Evolutionary conservation across 345 rosid species (phyloP), one percentile per base, ranked within the genome.

Genomic region (Dipteronia dyeriana): DNA sequence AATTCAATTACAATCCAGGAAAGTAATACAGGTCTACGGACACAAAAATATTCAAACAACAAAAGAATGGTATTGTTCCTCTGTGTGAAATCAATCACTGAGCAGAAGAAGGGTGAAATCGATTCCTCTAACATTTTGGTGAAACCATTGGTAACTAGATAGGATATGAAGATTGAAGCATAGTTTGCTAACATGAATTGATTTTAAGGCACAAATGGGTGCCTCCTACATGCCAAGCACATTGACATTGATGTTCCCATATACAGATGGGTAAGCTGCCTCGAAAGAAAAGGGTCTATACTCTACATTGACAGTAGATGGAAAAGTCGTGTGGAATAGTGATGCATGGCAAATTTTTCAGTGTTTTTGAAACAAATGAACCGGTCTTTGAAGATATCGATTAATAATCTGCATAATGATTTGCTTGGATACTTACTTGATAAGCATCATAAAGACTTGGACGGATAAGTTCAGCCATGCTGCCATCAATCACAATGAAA

Each of bases 381-480:
- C 25, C 16, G 43, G 51, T 16, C 16, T 38, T 45, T 53, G 47
- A 39, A 0, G 23, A 11, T 13, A 63, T 47, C 70, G 29, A 45
- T 26, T 9, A 26, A 60, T 4, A 71, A 75, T 74, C 69, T 54
- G 71, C 79, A 66, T 49, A 4, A 31, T 75, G 19, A 31, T 80
- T 49, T 71, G 47, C 29, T 19, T 5, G 2, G n/a, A 12, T 19
- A 77, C 84, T 84, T 80, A 96, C 99, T 84, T 96, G 98, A 81
- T 96, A 96, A 43, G 99, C 98, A 80, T 81, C 98, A 75, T 96
- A 96, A 34, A 96, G 98, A 87, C 98, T 96, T 7, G 97, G 99
- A 65, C 98, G 98, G 81, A 97, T 97, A 39, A 94, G 97, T 79
- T 97, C 98, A 65, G 97, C 94, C 97, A 94, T 96, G 87, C 99